Evolutionary conservation across 1,139 yeast genomes (phyloP), one percentile per base, ranked within the genome.

Genomic region (Suhomyces wounanorum): DNA sequence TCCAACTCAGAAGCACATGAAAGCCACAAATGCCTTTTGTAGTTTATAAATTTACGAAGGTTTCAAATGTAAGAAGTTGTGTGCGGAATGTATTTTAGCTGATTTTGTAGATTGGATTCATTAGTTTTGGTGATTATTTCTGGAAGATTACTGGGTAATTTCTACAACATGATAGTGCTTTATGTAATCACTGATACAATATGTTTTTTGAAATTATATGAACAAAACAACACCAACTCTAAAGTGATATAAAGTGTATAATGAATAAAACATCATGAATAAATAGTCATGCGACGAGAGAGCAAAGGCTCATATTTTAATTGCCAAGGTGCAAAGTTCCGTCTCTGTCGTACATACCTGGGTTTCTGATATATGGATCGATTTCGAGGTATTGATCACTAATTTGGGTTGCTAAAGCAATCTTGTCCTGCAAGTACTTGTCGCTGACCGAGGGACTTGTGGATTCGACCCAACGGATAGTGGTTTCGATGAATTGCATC

Each of bases 261-360:
- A 26, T 26, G 13, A 26, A 25, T 25, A 8, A 26, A 6, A 26
- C 13, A 26, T 26, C 11, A 8, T 26, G 30, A 30, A 30, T 30
- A 30, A 30, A 30, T 30, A 30, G 33, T 30, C 33, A 11, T 9
- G 23, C 23, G 33, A 11, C 14, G 14, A 30, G 14, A 11, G 23
- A 21, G 6, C 23, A 21, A 21, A 21, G 6, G 23, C 23, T 30
- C 30, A 26, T 10, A 30, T 3, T 6, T 31, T 36, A 44, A 42
- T 39, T 48, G 26, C 43, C 41, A 39, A 45, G 33, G 17, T 46
- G 39, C 49, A 61, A 49, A 37, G 48, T 16, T 7, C 70, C 72
- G 47, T 65, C 69, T 61, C 81, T 68, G 60, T 77, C 81, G 55
- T 65, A 74, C 40, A 70, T 61, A 44, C 79, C 76, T 8, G 69